Evolutionary conservation across 345 rosid genomes (phyloP), one percentile per base, ranked within the genome.

Genomic region (Boechera divaricarpa): DNA sequence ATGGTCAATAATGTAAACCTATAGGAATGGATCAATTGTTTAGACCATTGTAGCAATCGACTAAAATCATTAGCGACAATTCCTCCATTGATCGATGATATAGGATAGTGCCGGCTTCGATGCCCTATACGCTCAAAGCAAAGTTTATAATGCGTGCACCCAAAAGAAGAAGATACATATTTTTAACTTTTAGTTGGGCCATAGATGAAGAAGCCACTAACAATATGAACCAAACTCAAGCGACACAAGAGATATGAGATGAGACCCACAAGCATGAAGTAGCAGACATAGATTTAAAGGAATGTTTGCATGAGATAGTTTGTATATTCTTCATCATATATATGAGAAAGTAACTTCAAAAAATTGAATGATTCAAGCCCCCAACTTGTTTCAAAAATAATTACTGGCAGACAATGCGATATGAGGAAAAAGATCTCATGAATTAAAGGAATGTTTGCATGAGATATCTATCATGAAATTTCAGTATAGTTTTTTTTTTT

Each of bases 11-110:
- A 56, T 35, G 66, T 47, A 39, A 7, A 55, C 33, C 54, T 33
- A 65, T 32, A 63, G 15, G 5, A 57, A 42, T 45, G 10, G 24
- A 56, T 57, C 48, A 74, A n/a, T n/a, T 74, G 64, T 32, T 44
- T 65, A 64, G 18, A 64, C 28, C 39, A 33, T 0, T 10, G 10
- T 11, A 66, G 60, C 66, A 45, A 47, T 28, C 67, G 31, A 4
- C 12, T 5, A 18, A 8, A 29, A 44, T 13, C 15, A 7, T 5
- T 29, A 29, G 9, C n/a, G 55, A n/a, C n/a, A 11, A 64, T 24
- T 24, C n/a, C 10, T 9, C n/a, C 48, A 5, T 10, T 0, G 16
- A 24, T 12, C 16, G 33, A 6, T 21, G 15, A 39, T 24, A 11
- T 11, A 21, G 10, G 18, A 38, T 39, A 39, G 32, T n/a, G 24